Percentiles rank a stretch among this genome's conserved stretches.
These are phyloP conservation scores for Jaapia argillacea DNA, from an alignment of 768 basidiomycete species.

Conservation along the genomic window DNA sequence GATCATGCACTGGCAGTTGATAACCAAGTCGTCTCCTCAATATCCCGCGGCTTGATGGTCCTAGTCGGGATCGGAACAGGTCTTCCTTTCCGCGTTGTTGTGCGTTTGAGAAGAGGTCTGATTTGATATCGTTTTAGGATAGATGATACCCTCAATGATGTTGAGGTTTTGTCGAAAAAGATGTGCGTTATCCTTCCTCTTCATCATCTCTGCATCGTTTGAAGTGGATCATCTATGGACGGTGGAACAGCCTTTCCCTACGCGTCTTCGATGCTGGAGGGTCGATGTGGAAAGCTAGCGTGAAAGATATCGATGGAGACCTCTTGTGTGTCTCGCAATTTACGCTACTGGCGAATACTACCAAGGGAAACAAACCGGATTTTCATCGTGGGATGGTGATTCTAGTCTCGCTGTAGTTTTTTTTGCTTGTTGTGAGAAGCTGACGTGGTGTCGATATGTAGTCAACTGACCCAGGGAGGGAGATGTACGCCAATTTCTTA, in stretches of 20 bases:
- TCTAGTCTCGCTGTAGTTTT: constrained; percentile 5
- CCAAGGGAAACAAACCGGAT: constrained; percentile 85
- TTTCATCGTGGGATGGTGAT: constrained; percentile 90
- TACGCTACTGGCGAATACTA: constrained; percentile 78
- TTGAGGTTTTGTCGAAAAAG: constrained; percentile 68
- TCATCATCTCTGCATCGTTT: neutral
- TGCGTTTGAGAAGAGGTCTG: too few relatives aligned
- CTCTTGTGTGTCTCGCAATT: constrained; percentile 94
- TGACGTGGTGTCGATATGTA: constrained; percentile 18
- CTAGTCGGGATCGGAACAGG: constrained; percentile 84
- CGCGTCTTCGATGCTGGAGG: constrained; percentile 56
- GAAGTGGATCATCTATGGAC: constrained; percentile 3
- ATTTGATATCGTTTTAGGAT: too few relatives aligned
- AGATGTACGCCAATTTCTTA: constrained; percentile 66
- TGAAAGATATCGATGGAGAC: constrained; percentile 84
- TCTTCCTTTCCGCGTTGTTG: too few relatives aligned
- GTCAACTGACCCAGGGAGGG: constrained; percentile 57
- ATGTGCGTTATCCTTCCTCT: constrained; percentile 39
- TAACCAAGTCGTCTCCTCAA: constrained; percentile 66
- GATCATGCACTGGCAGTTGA: constrained; percentile 44
- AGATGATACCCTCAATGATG: constrained; percentile 80
- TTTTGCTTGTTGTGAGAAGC: neutral
- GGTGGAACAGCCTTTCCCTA: constrained; percentile 46
- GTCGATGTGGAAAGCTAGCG: constrained; percentile 78
- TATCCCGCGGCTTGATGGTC: constrained; percentile 81